phyloP scores from a whole-genome alignment of 495 filamentous ascomycete species.

The Talaromyces wortmannii region DNA sequence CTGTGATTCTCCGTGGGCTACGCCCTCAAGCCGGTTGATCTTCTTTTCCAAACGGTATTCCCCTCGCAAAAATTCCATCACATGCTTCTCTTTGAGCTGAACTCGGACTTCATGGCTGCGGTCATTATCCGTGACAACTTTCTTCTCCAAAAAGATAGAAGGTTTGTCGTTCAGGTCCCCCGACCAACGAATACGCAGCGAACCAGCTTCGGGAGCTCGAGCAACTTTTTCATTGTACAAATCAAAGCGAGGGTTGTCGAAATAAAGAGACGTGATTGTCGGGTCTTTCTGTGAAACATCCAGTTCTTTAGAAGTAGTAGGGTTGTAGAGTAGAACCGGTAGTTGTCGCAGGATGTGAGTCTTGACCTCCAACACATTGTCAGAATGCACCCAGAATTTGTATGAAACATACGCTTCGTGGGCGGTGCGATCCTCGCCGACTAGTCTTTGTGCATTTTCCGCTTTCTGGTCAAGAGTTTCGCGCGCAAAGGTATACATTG shows the following conservation, averaged over 20 bases:
- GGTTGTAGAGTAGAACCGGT: conserved; percentile 88
- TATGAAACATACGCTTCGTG: conserved; percentile 76
- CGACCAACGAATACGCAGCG: conserved; percentile 85
- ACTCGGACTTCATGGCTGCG: conserved; percentile 70
- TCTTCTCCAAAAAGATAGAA: conserved; percentile 81
- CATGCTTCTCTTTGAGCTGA: conserved; percentile 86
- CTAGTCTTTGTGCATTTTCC: conserved; percentile 27
- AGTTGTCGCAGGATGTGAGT: conserved; percentile 86
- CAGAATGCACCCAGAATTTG: conserved; percentile 96
- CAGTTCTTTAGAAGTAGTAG: conserved; percentile 69
- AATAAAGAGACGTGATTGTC: conserved; percentile 91
- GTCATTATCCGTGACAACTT: conserved; percentile 69
- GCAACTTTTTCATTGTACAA: conserved; percentile 83
- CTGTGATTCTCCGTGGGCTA: conserved; percentile 55
- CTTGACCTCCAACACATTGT: conserved; percentile 94
- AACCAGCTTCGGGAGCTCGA: conserved; percentile 68
- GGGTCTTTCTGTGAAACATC: conserved; percentile 74
- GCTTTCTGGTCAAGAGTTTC: conserved; percentile 60
- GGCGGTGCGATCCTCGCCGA: conserved; percentile 21
- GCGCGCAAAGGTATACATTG: conserved; percentile 92
- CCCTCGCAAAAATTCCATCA: conserved; percentile 79
- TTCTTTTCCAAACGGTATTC: conserved; percentile 91
- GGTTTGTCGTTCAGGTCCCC: conserved; percentile 73
- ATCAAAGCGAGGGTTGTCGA: conserved; percentile 78
- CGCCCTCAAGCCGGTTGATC: conserved; percentile 70